phyloP scores from a whole-genome alignment of 2,329 filamentous ascomycete species.

The Mariannaea elegans region DNA sequence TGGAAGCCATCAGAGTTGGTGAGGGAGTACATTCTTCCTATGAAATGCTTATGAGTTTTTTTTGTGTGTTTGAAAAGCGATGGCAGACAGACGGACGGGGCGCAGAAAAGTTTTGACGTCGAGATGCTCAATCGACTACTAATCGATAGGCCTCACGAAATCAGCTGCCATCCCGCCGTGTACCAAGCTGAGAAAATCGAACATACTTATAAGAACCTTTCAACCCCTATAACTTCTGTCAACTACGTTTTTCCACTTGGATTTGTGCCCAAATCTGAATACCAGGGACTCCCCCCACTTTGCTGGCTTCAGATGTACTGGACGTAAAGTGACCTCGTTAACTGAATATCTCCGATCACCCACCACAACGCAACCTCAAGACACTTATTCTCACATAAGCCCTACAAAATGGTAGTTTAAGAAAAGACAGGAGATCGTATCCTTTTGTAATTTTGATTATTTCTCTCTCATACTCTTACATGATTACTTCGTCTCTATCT shows the following conservation, averaged over 20 bases:
- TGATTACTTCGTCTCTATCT: conserved; percentile 35
- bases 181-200: too few relatives aligned
- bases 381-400: conserved; percentile 1
- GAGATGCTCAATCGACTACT: too few relatives aligned
- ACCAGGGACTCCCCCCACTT: not conserved
- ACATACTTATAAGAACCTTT: too few relatives aligned
- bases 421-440: not conserved
- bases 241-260: too few relatives aligned
- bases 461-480: conserved; percentile 31
- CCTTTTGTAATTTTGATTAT: not conserved
- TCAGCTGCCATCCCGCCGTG: too few relatives aligned
- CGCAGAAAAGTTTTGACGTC: too few relatives aligned
- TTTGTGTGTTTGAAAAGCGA: too few relatives aligned
- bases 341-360: conserved; percentile 38
- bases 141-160: too few relatives aligned
- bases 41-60: too few relatives aligned
- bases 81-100: too few relatives aligned
- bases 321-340: conserved; percentile 38
- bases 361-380: not conserved
- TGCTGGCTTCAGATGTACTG: not conserved
- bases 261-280: not conserved
- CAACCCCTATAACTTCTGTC: too few relatives aligned
- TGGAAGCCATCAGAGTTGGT: conserved; percentile 42
- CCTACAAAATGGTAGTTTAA: not conserved
- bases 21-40: conserved; percentile 47